These are phyloP conservation scores for Lasiodiplodia citricola DNA, from an alignment of 2,329 filamentous ascomycete genomes.

Conservation along the genomic window DNA sequence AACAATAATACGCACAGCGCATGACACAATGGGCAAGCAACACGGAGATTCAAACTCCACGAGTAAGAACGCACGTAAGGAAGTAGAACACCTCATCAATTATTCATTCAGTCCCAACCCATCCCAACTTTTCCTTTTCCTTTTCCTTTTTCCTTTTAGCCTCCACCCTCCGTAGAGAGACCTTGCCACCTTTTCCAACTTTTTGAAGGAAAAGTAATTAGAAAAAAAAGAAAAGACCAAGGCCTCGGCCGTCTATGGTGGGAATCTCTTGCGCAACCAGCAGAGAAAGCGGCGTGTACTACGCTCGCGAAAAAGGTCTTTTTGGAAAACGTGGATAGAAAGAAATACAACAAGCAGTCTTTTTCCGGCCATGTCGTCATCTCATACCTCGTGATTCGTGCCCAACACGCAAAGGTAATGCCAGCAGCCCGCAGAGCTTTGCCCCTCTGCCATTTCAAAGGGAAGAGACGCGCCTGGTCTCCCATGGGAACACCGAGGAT, in stretches of 20 bases:
- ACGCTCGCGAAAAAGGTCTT: constrained; percentile 3
- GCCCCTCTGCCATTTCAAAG: background rate
- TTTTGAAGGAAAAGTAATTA: background rate
- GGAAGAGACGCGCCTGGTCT: constrained; percentile 9
- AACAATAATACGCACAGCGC: background rate
- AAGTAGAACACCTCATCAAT: background rate
- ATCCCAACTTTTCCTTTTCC: background rate
- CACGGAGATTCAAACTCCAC: background rate
- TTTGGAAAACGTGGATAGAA: background rate
- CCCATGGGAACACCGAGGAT: constrained; percentile 4
- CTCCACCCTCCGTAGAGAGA: background rate
- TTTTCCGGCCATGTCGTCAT: constrained; percentile 17
- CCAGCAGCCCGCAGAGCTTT: background rate
- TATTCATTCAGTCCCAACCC: background rate
- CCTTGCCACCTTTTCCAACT: background rate
- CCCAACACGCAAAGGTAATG: constrained; percentile 10
- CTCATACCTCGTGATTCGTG: constrained; percentile 12
- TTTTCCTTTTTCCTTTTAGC: background rate
- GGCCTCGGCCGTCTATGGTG: constrained; percentile 14
- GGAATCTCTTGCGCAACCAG: constrained; percentile 7
- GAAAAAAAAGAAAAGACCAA: background rate
- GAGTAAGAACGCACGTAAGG: background rate
- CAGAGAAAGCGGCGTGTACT: constrained; percentile 15
- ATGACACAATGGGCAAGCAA: background rate
- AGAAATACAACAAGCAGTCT: constrained; percentile 13